Conservation (phyloP, 257 asterid species). For the Solanum etuberosum region DNA sequence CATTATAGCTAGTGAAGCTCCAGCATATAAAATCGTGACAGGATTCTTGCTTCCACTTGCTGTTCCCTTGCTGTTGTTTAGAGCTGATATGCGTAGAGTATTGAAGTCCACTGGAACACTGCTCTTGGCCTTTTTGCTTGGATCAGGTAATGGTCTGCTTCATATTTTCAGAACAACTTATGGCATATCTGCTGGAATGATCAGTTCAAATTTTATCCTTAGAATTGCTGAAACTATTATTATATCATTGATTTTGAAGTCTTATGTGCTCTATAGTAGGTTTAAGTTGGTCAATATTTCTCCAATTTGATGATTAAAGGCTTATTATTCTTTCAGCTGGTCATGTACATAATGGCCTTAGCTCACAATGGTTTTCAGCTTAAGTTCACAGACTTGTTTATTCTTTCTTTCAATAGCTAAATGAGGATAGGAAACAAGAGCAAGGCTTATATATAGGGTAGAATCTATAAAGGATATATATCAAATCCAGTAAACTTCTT, state of each 20-base stretch:
- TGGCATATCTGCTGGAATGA: not conserved
- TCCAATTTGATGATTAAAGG: not conserved
- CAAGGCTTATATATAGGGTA: not conserved
- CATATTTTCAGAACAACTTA: not conserved
- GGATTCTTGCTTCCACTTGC: slow-evolving; percentile 74
- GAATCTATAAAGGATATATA: not conserved
- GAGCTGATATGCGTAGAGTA: slow-evolving; percentile 82
- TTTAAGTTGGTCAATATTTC: not conserved
- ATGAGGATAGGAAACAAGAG: not conserved
- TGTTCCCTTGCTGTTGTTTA: slow-evolving; percentile 72
- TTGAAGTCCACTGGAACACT: slow-evolving; percentile 68
- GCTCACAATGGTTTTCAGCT: not conserved
- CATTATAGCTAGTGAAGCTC: slow-evolving; percentile 55
- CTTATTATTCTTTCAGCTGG: not conserved
- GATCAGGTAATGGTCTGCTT: slow-evolving; percentile 50
- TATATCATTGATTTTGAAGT: not conserved
- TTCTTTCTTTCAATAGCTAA: not conserved
- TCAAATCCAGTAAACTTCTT: not conserved
- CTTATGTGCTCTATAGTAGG: not conserved
- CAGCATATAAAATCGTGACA: slow-evolving; percentile 69
- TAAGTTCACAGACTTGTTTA: not conserved
- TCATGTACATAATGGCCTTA: not conserved
- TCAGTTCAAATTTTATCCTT: not conserved
- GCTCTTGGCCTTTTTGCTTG: slow-evolving; percentile 79
- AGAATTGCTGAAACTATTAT: not conserved